Evolutionary conservation across 371 early-diverging fungal genomes (phyloP), one percentile per base, ranked within the genome.

Genomic region (Choanephora cucurbitarum): DNA sequence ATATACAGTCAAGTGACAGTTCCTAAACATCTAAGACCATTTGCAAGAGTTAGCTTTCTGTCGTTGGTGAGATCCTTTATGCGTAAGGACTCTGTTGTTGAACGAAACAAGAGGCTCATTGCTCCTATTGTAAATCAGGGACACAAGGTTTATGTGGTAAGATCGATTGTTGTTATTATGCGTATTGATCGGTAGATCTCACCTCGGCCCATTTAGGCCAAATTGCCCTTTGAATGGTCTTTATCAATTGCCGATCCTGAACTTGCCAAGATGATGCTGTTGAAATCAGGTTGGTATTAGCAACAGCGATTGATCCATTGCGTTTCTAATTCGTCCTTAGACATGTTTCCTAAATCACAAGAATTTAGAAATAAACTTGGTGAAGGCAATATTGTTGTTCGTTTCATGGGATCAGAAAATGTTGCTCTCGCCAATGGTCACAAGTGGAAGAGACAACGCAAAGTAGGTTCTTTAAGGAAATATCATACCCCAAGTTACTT

Each of bases 361-460:
- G 15, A 39, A 24, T 43, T 58, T 22, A 53, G 59, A 15, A 34
- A 55, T 11, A 24, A n/a, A 1, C n/a, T 63, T 6, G 51, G 52
- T 5, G 32, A 57, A 4, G 23, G 24, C 17, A 61, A 51, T 17
- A 60, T 63, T 15, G 15, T 64, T 8, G 22, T 51, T 9, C 44
- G 54, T 5, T 69, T 73, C 34, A 24, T 72, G 7, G 77, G 77
- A 11, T 33, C 31, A 10, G 60, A 57, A 6, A 73, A 67, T 28
- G 49, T 77, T 1, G 67, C 63, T 6, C 44, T 71, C 7, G 40
- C 60, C 1, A 73, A 76, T 45, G 77, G 73, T 39, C 50, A 73
- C 3, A 47, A 40, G 4, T 76, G 77, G 77, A 76, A 67, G 23
- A 55, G 43, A 4, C 71, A 73, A 15, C 63, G 77, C 31, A 69